Evolutionary conservation across 768 basidiomycete species (phyloP).

Genomic region (Trametes coccinea): DNA sequence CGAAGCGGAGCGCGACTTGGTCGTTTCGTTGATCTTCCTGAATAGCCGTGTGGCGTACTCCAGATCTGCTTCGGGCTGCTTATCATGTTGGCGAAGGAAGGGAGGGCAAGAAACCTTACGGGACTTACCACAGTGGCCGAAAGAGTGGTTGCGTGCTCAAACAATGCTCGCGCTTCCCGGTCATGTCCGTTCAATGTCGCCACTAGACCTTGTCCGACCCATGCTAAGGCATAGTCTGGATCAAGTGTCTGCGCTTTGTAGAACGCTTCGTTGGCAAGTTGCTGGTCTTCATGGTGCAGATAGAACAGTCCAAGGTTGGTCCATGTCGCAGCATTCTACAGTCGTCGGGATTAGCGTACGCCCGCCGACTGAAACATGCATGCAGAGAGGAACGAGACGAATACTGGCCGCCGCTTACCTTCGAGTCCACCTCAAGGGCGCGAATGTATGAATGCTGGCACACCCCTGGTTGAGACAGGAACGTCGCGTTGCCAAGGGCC

Average conservation of each 20-base stretch:
- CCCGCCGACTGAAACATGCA: neutral
- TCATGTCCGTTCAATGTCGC: constrained; percentile 60
- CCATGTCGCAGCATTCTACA: constrained; percentile 79
- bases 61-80: constrained; percentile 78
- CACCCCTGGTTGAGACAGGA: constrained; percentile 62
- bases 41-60: constrained; percentile 70
- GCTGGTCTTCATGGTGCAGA: constrained; percentile 72
- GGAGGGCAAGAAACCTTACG: neutral
- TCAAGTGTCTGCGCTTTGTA: constrained; percentile 88
- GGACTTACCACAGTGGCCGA: constrained; percentile 56
- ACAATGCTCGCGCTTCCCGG: constrained; percentile 62
- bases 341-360: neutral
- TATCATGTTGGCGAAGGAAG: constrained; percentile 14
- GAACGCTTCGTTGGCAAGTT: constrained; percentile 85
- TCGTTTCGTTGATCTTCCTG: constrained; percentile 33
- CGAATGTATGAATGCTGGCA: constrained; percentile 93
- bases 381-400: neutral
- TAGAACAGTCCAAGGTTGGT: constrained; percentile 87
- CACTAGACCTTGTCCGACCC: constrained; percentile 87
- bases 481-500: constrained; percentile 74
- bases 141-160: constrained; percentile 72
- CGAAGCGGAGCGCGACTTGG: constrained; percentile 22
- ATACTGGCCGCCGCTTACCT: constrained; percentile 48
- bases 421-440: constrained; percentile 81
- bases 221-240: constrained; percentile 84